Evolutionary conservation across 306 rosid genomes (phyloP).

Genomic region (Trichosanthes truncata): DNA sequence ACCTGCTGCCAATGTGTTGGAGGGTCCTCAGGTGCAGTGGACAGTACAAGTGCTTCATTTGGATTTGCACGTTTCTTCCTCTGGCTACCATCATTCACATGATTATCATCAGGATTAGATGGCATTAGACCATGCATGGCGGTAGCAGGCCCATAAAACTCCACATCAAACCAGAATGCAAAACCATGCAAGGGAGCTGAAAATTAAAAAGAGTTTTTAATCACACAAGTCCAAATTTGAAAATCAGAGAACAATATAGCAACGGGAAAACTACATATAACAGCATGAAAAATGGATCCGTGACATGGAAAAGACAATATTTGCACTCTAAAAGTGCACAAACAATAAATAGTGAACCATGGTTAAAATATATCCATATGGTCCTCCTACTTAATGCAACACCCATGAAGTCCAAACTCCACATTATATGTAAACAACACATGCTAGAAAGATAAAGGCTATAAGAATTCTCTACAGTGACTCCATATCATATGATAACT

Average conservation of each 20-base stretch:
- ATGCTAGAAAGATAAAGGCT: not conserved
- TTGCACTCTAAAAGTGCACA: not conserved
- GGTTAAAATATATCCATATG: not conserved
- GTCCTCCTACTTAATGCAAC: not conserved
- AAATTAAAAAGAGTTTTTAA: conserved; percentile 14
- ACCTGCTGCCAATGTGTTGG: conserved; percentile 99
- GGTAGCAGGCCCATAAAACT: conserved; percentile 63
- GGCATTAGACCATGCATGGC: conserved; percentile 28
- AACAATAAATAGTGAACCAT: not conserved
- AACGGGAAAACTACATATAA: not conserved
- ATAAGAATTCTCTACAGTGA: not conserved
- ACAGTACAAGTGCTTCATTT: conserved; percentile 59
- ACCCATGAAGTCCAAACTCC: not conserved
- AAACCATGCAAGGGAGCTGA: conserved; percentile 98
- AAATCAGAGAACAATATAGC: not conserved
- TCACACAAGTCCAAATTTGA: conserved; percentile 1
- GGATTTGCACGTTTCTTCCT: conserved; percentile 75
- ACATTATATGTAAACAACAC: not conserved
- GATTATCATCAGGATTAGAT: conserved; percentile 29
- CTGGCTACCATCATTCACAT: conserved; percentile 50
- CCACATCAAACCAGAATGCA: conserved; percentile 99
- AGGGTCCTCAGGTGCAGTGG: conserved; percentile 99
- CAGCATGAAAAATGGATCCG: not conserved
- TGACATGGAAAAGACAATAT: not conserved
- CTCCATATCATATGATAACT: not conserved